Conservation (phyloP, 768 basidiomycete species). For the Tricholoma bakamatsutake region DNA sequence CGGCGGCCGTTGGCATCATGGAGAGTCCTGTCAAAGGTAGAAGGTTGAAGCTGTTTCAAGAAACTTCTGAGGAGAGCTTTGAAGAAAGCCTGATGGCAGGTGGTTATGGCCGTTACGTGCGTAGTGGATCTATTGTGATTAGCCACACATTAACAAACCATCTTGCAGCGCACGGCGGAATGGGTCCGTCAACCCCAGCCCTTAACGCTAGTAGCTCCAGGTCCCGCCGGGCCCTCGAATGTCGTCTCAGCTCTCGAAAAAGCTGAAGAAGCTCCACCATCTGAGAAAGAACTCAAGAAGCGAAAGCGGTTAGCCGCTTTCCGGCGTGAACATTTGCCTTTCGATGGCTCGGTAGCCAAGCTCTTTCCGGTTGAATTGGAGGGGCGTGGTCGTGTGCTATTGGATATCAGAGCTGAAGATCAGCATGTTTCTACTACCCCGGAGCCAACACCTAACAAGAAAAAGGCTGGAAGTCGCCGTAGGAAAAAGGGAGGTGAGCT, state of each 20-base stretch:
- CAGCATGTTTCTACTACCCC: slow-evolving; percentile 19
- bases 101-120: slow-evolving; percentile 71
- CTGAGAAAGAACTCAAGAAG: slow-evolving; percentile 62
- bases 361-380: slow-evolving; percentile 62
- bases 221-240: slow-evolving; percentile 35
- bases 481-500: slow-evolving; percentile 45
- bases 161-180: slow-evolving; percentile 47
- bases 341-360: slow-evolving; percentile 28
- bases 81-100: slow-evolving; percentile 82
- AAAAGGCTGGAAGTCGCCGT: slow-evolving; percentile 33
- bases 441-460: slow-evolving; percentile 32
- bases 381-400: slow-evolving; percentile 65
- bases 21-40: slow-evolving; percentile 71
- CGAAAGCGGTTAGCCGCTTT: slow-evolving; percentile 68
- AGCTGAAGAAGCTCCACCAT: slow-evolving; percentile 32
- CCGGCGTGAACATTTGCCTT: slow-evolving; percentile 32
- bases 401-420: slow-evolving; percentile 47
- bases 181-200: slow-evolving; percentile 56
- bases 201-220: slow-evolving; percentile 34
- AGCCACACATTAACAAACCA: slow-evolving; percentile 6
- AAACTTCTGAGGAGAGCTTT: slow-evolving; percentile 79
- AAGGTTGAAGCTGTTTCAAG: slow-evolving; percentile 70
- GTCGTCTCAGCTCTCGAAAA: slow-evolving; percentile 37
- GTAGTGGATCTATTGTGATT: slow-evolving; percentile 25
- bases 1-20: slow-evolving; percentile 48